A percentile compares a stretch with the other conserved stretches of the same genome.
Evolutionary conservation across 768 basidiomycete genomes (phyloP).

Genomic region (Trametes cinnabarina): DNA sequence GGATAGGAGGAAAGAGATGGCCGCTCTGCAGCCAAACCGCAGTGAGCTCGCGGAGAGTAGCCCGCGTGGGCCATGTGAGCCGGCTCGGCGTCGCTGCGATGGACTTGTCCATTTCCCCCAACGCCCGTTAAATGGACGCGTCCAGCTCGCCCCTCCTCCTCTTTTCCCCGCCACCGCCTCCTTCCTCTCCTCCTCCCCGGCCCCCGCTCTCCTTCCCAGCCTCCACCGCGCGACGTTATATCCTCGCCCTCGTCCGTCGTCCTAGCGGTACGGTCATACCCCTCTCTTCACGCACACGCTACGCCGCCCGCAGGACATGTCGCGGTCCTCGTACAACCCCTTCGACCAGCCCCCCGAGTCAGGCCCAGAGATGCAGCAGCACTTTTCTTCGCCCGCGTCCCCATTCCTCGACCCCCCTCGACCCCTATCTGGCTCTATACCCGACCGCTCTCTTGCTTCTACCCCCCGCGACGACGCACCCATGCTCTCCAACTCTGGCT

Average conservation of each 20-base stretch:
- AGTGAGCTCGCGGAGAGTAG: background rate
- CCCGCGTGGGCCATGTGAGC: slow-evolving; percentile 47
- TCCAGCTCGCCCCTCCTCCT: slow-evolving; percentile 31
- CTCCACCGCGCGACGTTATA: background rate
- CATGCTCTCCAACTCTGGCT: slow-evolving; percentile 1
- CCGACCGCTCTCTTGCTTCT: slow-evolving; percentile 12
- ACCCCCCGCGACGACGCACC: slow-evolving; percentile 15
- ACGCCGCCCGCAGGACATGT: slow-evolving; percentile 1
- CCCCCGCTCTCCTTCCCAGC: slow-evolving; percentile 6
- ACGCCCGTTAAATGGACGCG: slow-evolving; percentile 47
- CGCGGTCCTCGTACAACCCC: slow-evolving; percentile 10
- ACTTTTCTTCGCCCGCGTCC: background rate
- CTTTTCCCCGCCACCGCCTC: background rate
- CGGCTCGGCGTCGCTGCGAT: slow-evolving; percentile 66
- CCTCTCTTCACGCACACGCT: background rate
- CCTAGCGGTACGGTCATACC: background rate
- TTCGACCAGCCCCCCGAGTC: slow-evolving; percentile 2
- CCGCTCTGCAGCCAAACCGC: background rate
- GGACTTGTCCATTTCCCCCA: slow-evolving; percentile 40
- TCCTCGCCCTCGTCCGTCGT: background rate
- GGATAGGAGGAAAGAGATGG: slow-evolving; percentile 1
- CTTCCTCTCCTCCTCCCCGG: slow-evolving; percentile 10
- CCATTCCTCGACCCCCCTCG: slow-evolving; percentile 6
- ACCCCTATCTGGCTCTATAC: slow-evolving; percentile 7
- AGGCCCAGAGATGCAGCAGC: background rate